Conservation (phyloP, 2,329 filamentous ascomycete genomes). For the Sphaerulina vaccinii region DNA sequence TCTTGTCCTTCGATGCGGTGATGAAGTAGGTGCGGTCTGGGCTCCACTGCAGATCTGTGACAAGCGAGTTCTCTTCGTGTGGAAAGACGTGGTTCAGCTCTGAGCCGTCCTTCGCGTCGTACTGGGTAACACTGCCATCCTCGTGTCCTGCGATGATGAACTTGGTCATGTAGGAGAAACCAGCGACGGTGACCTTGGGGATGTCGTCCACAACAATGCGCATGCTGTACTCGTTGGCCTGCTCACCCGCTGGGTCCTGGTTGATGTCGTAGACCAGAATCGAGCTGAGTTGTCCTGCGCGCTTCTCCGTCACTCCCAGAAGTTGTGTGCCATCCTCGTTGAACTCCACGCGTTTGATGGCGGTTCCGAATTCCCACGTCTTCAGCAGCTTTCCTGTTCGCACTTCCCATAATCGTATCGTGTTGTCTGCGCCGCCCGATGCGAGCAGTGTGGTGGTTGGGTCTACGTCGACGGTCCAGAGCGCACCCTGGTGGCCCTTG, state of each 20-base stretch:
- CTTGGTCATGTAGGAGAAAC: slow-evolving; percentile 90
- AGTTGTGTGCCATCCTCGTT: slow-evolving; percentile 87
- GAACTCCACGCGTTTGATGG: slow-evolving; percentile 97
- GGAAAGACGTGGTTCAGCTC: slow-evolving; percentile 75
- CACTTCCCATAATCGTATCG: slow-evolving; percentile 94
- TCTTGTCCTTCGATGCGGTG: slow-evolving; percentile 97
- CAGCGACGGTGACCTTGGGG: slow-evolving; percentile 95
- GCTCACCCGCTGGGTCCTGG: slow-evolving; percentile 76
- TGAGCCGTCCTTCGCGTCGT: slow-evolving; percentile 89
- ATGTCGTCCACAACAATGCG: slow-evolving; percentile 86
- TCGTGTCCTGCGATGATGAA: slow-evolving; percentile 98
- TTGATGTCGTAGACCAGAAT: slow-evolving; percentile 91
- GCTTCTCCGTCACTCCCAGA: slow-evolving; percentile 95
- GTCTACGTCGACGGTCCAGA: slow-evolving; percentile 98
- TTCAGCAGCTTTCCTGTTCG: slow-evolving; percentile 90
- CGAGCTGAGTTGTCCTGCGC: slow-evolving; percentile 91
- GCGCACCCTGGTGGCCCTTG: slow-evolving; percentile 92
- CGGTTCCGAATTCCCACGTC: slow-evolving; percentile 96
- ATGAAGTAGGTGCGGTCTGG: slow-evolving; percentile 96
- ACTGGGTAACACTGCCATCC: slow-evolving; percentile 87
- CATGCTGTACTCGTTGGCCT: slow-evolving; percentile 77
- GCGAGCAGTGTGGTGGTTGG: slow-evolving; percentile 88
- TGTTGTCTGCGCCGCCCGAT: slow-evolving; percentile 96
- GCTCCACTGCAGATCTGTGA: slow-evolving; percentile 95
- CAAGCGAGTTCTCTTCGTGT: slow-evolving; percentile 78